phyloP scores from a whole-genome alignment of 768 basidiomycete species.

The Macrolepiota dolichaula region DNA sequence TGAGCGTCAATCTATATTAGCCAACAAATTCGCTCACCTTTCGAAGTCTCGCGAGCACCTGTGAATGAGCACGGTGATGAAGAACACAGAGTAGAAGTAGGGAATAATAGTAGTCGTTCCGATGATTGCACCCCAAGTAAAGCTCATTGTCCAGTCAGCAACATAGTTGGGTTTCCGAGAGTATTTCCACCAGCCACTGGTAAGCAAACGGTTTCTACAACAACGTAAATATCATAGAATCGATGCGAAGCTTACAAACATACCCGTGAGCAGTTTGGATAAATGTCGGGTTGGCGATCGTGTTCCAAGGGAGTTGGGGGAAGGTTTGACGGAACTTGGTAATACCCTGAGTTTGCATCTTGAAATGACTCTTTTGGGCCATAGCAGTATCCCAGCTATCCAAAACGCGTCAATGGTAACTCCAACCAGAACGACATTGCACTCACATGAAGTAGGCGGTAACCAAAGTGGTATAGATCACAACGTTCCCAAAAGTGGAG shows the following conservation, averaged over 20 bases:
- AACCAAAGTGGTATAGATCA: conserved; percentile 73
- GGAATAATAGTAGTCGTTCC: conserved; percentile 81
- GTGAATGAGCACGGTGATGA: conserved; percentile 89
- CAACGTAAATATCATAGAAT: neutral
- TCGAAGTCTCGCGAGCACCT: conserved; percentile 94
- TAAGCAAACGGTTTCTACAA: conserved; percentile 80
- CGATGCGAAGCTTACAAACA: conserved; percentile 12
- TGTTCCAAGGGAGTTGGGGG: conserved; percentile 86
- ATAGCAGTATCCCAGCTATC: conserved; percentile 88
- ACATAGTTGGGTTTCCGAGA: conserved; percentile 97
- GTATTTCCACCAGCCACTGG: conserved; percentile 92
- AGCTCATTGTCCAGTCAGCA: conserved; percentile 85
- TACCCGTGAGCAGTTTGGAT: conserved; percentile 95
- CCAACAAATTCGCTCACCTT: conserved; percentile 41
- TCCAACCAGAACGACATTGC: neutral
- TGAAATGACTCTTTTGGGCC: conserved; percentile 97
- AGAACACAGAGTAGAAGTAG: conserved; percentile 97
- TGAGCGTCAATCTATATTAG: neutral
- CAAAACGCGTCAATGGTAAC: neutral
- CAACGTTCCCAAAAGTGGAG: conserved; percentile 69
- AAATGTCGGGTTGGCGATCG: conserved; percentile 81
- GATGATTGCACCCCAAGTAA: conserved; percentile 81
- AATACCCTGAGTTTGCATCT: conserved; percentile 93
- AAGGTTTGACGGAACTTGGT: conserved; percentile 84
- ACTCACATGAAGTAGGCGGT: conserved; percentile 85